Conservation (phyloP, 768 basidiomycete species). For the Phaeotremella fagi region DNA sequence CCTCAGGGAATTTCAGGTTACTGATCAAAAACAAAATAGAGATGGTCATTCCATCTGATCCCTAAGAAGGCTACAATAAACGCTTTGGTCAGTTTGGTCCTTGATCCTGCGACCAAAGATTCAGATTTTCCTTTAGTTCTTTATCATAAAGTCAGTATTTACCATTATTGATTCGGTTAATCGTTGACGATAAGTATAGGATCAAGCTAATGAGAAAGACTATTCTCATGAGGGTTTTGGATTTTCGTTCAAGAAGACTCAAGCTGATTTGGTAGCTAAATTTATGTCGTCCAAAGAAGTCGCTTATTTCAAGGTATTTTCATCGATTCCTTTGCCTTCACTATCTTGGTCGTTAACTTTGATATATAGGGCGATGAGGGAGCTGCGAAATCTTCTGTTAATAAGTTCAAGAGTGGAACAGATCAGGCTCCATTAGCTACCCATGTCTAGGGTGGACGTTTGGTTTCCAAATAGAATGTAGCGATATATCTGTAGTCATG, state of each 20-base stretch:
- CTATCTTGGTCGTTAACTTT: neutral
- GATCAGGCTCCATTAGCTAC: slow-evolving; percentile 29
- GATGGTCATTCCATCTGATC: slow-evolving; percentile 51
- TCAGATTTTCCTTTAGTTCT: slow-evolving; percentile 50
- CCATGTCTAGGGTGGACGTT: slow-evolving; percentile 17
- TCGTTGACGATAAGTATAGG: slow-evolving; percentile 39
- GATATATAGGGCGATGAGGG: slow-evolving; percentile 33
- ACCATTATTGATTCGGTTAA: slow-evolving; percentile 7
- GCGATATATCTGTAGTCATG: too few relatives aligned
- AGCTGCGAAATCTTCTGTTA: slow-evolving; percentile 35
- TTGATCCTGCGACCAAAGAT: slow-evolving; percentile 51
- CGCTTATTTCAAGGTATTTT: slow-evolving; percentile 36
- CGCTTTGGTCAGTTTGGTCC: slow-evolving; percentile 50
- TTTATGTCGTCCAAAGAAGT: slow-evolving; percentile 31
- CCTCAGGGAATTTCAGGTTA: neutral
- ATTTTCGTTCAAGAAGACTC: slow-evolving; percentile 52
- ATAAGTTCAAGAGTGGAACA: slow-evolving; percentile 36
- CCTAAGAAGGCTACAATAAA: slow-evolving; percentile 51
- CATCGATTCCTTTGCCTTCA: neutral
- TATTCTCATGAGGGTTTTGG: slow-evolving; percentile 52
- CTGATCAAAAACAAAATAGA: slow-evolving; percentile 19
- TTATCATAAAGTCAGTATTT: slow-evolving; percentile 31
- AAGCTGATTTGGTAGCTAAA: slow-evolving; percentile 46
- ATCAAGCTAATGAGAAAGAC: slow-evolving; percentile 53
- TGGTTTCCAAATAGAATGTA: too few relatives aligned